Base-by-base conservation (phyloP, 495 filamentous ascomycete species). In the Letharia columbiana region DNA sequence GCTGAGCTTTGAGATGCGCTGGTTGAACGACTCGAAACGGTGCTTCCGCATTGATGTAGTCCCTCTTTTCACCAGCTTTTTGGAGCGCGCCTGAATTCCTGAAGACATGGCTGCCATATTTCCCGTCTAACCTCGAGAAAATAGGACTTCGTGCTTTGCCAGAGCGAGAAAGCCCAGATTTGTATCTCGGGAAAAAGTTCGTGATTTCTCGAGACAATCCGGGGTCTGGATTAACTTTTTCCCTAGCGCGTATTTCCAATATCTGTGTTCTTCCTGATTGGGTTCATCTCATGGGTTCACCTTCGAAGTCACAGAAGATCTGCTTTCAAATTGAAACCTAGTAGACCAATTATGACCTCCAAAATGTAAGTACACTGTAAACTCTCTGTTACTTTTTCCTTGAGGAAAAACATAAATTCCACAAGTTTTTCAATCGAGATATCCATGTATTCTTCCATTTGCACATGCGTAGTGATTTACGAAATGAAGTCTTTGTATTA, bases 1-100 rank as follows among this genome's bases (percentile, higher is more conserved):
- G 73, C 86, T 92, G 74, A 98, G 81, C 75, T 94, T 96, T 69
- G 91, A 85, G 73, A 99, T 91, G 73, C 96, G 96, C 75, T 87
- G 81, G 45, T 90, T 91, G 77, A 99, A 99, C 60, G 87, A 86
- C 79, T 99, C 89, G 83, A 91, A 98, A 75, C 89, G 83, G 74
- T 96, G 90, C 41, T 87, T 86, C 70, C 89, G 92, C 68, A 86
- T 86, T 41, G 91, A 89, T 68, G 80, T 78, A 12, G 91, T 96
- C 68, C 84, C 78, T 12, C 81, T 70, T 77, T 88, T 87, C 66
- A 81, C 71, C 47, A 81, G 77, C 76, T 87, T 86, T 63, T 80
- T 82, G 72, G 85, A 79, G 77, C 88, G 90, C 33, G 78, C 76
- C 71, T 87, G 86, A 70, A 84, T 84, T 66, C 86, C 86, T 66